These are phyloP conservation scores for Citrus glauca DNA, from an alignment of 345 rosid genomes.

Conservation along the genomic window DNA sequence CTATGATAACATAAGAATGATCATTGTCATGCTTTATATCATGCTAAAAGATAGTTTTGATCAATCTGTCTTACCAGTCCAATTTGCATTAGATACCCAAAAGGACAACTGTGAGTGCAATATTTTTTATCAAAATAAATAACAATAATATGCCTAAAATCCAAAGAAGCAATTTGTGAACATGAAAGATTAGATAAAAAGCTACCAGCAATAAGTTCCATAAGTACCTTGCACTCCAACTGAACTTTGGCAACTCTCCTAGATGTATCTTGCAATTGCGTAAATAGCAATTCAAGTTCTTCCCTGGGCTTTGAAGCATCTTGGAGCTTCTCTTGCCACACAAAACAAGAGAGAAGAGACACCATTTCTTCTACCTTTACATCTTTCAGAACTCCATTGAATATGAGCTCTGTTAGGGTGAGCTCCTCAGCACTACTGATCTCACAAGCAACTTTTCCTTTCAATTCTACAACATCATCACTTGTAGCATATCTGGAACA, in stretches of 20 bases:
- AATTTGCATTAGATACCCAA: background rate
- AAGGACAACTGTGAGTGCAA: background rate
- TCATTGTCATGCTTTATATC: background rate
- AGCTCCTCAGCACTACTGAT: conserved; percentile 95
- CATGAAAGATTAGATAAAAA: background rate
- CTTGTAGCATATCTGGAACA: conserved; percentile 57
- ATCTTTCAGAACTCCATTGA: conserved; percentile 85
- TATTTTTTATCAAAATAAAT: background rate
- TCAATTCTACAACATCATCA: conserved; percentile 76
- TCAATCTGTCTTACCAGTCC: background rate
- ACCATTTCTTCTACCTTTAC: conserved; percentile 87
- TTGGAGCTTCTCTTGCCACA: conserved; percentile 92
- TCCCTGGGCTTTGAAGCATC: conserved; percentile 92
- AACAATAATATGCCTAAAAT: background rate
- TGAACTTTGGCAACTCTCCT: conserved; percentile 84
- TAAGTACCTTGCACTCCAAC: conserved; percentile 86
- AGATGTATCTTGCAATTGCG: conserved; percentile 88
- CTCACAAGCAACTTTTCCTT: conserved; percentile 92
- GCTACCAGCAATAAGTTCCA: conserved; percentile 1
- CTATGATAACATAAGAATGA: background rate
- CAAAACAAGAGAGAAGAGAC: conserved; percentile 94
- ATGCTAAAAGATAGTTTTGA: background rate
- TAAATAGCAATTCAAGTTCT: conserved; percentile 82
- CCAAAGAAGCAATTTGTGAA: background rate
- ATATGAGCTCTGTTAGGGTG: conserved; percentile 87